phyloP scores from a whole-genome alignment of 202 grass and related monocot species.

The Zizania palustris region DNA sequence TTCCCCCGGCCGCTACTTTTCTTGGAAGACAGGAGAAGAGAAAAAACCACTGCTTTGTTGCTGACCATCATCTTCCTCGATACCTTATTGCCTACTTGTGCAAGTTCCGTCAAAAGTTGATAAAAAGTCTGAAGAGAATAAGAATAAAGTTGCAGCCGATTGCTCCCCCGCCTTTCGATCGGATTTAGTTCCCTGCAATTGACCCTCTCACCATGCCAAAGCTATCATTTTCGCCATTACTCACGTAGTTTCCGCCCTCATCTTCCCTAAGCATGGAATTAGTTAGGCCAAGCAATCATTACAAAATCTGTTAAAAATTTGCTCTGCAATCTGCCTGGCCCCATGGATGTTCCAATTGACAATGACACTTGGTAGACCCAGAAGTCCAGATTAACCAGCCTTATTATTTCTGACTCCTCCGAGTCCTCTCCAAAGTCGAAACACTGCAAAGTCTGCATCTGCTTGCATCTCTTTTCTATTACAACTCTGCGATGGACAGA shows the following conservation, averaged over 20 bases:
- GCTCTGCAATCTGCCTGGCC: conserved; percentile 1
- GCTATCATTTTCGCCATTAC: conserved; percentile 35
- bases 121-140: conserved; percentile 22
- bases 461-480: background rate
- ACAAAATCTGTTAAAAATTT: conserved; percentile 43
- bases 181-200: conserved; percentile 18
- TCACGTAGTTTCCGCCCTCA: background rate
- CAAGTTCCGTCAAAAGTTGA: conserved; percentile 23
- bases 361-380: conserved; percentile 21
- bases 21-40: conserved; percentile 14
- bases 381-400: conserved; percentile 21
- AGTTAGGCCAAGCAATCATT: conserved; percentile 48
- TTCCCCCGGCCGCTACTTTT: background rate
- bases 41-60: background rate
- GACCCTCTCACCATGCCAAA: background rate
- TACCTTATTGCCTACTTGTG: conserved; percentile 23
- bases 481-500: background rate
- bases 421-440: conserved; percentile 19
- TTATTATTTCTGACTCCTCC: conserved; percentile 8
- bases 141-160: conserved; percentile 30
- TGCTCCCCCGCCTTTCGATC: background rate
- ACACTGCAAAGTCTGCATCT: background rate
- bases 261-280: conserved; percentile 28
- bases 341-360: conserved; percentile 24
- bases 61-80: conserved; percentile 3